phyloP scores from a whole-genome alignment of 306 rosid species.

The Malus domestica region ASM211411v1 NC_041791.1:10280001-10280500 shows the following conservation, averaged over 20 bases:
- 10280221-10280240: not conserved
- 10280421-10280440: conserved; percentile 15
- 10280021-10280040: too few species aligned
- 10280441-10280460: conserved; percentile 7
- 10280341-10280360: not conserved
- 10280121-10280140: not conserved
- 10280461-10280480: not conserved
- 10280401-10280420: conserved; percentile 6
- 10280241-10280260: not conserved
- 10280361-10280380: conserved; percentile 18
- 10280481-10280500: not conserved
- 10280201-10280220: not conserved
- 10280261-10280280: conserved; percentile 1
- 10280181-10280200: not conserved
- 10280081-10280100: not conserved
- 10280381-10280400: conserved; percentile 22
- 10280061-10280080: too few species aligned
- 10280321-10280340: not conserved
- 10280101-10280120: not conserved
- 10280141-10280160: not conserved
- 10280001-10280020: too few species aligned
- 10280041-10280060: too few species aligned
- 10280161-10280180: not conserved
- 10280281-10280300: conserved; percentile 9
- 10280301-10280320: conserved; percentile 14